phyloP scores from a whole-genome alignment of 2,329 filamentous ascomycete genomes.

The Dactylellina leptospora region DNA sequence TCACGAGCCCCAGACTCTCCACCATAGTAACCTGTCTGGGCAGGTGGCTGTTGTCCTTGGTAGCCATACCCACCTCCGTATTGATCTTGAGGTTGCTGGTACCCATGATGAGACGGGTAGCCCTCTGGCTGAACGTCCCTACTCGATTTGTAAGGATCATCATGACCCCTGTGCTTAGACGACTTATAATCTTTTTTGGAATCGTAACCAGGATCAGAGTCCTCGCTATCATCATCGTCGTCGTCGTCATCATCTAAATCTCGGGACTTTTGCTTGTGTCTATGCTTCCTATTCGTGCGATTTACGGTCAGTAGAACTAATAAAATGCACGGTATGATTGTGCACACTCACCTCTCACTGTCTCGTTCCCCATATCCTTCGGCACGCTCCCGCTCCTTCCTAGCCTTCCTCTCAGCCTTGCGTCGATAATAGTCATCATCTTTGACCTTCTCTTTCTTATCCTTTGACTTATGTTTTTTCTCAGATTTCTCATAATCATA shows the following conservation, averaged over 20 bases:
- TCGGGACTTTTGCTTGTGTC: constrained; percentile 31
- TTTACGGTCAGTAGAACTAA: no score
- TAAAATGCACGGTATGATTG: no score
- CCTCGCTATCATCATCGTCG: constrained; percentile 27
- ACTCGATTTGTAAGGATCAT: constrained; percentile 17
- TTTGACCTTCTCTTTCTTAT: constrained; percentile 52
- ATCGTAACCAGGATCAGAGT: constrained; percentile 22
- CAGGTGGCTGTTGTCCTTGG: background rate
- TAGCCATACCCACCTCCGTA: constrained; percentile 32
- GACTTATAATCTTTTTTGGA: constrained; percentile 18
- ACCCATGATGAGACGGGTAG: constrained; percentile 16
- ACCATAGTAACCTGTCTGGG: constrained; percentile 17
- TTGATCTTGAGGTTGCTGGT: constrained; percentile 21
- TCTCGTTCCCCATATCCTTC: constrained; percentile 23
- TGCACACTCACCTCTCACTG: constrained; percentile 28
- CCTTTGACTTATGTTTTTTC: constrained; percentile 53
- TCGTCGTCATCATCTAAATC: constrained; percentile 27
- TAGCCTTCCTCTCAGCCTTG: constrained; percentile 40
- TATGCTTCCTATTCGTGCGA: constrained; percentile 40
- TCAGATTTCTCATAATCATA: constrained; percentile 43
- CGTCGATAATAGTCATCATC: constrained; percentile 52
- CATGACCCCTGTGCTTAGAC: constrained; percentile 26
- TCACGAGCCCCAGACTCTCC: constrained; percentile 20
- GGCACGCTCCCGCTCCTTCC: constrained; percentile 37
- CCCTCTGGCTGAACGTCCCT: constrained; percentile 9